Base-by-base conservation (phyloP, 495 filamentous ascomycete species). In the Neurospora sp. region DNA sequence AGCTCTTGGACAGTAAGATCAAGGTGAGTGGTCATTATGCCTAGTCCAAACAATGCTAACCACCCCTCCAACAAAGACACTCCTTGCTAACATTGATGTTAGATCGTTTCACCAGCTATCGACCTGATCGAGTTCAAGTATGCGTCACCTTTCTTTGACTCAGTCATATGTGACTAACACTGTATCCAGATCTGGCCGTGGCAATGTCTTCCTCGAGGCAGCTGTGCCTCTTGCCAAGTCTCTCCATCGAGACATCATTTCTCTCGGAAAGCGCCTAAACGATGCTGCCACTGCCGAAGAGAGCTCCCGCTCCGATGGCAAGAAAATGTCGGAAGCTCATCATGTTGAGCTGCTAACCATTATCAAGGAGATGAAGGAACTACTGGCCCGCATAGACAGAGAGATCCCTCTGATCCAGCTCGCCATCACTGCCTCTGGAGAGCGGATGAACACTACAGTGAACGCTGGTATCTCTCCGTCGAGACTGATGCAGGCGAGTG, bases 401-500 rank as follows among this genome's bases (percentile, higher is more conserved):
- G 92, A 94, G 31, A 93, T 99, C 20, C 95, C 96, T 6, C 85
- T 97, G 2, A 93, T 99, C 80, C 97, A 93, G 74, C 86, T 99
- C 22, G 97, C 96, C 41, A 97, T 99, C 76, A 95, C 94, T 3
- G 96, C 96, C 7, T 98, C 96, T 5, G 96, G 96, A 0, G 94
- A 93, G 31, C 95, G 88, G 74, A 81, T 97, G 68, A 93, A 93
- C 1, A 91, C 93, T 0, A 89, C 87, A 41, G 83, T 97, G 53
- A 93, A 92, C 8, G 84, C 91, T 2, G 93, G 92, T 6, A 91
- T 98, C 31, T 98, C 96, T 9, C 93, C 95, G 6, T 97, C 95
- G 9, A 88, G 96, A 35, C 81, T 99, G 70, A 83, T 99, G 69
- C 96, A 99, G 81, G 96, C 96, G 27, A 98, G 95, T 76, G 94